Evolutionary conservation across 2,329 filamentous ascomycete species (phyloP).

Genomic region (Colletotrichum karsti): DNA sequence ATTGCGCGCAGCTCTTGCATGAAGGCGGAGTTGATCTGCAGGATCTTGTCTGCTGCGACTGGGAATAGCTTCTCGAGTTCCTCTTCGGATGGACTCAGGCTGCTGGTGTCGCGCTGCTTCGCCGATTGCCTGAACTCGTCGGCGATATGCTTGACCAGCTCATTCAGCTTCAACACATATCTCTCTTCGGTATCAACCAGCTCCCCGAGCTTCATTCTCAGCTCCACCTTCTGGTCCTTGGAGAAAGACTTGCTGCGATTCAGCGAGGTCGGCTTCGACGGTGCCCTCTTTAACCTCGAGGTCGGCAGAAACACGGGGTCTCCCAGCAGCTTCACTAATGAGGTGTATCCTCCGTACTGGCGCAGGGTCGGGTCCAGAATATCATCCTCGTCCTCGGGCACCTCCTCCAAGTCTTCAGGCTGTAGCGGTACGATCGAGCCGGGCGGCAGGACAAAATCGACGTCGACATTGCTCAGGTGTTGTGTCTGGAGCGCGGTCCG

Average conservation of each 20-base stretch:
- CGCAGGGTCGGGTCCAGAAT: slow-evolving; percentile 69
- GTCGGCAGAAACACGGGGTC: slow-evolving; percentile 89
- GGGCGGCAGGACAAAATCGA: slow-evolving; percentile 86
- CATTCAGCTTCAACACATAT: slow-evolving; percentile 88
- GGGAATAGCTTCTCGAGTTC: slow-evolving; percentile 85
- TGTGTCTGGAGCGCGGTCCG: slow-evolving; percentile 82
- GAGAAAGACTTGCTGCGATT: slow-evolving; percentile 82
- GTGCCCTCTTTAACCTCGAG: slow-evolving; percentile 82
- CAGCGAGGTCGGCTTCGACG: slow-evolving; percentile 84
- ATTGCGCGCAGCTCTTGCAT: slow-evolving; percentile 78
- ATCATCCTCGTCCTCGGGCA: slow-evolving; percentile 71
- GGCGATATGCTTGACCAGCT: slow-evolving; percentile 83
- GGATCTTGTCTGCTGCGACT: slow-evolving; percentile 79
- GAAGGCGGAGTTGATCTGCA: slow-evolving; percentile 84
- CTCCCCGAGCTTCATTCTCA: slow-evolving; percentile 90
- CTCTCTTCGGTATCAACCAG: slow-evolving; percentile 92
- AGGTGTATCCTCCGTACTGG: slow-evolving; percentile 81
- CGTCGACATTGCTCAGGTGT: slow-evolving; percentile 83
- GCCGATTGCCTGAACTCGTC: slow-evolving; percentile 80
- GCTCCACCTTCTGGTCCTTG: slow-evolving; percentile 81
- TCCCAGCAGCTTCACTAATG: slow-evolving; percentile 81
- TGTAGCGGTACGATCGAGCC: slow-evolving; percentile 76
- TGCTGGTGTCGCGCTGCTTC: slow-evolving; percentile 63
- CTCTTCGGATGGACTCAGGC: slow-evolving; percentile 75
- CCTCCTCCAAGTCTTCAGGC: slow-evolving; percentile 66